These are phyloP conservation scores for Dysphania ambrosioides DNA, from an alignment of 148 eudicot species.

Conservation along the genomic window DNA sequence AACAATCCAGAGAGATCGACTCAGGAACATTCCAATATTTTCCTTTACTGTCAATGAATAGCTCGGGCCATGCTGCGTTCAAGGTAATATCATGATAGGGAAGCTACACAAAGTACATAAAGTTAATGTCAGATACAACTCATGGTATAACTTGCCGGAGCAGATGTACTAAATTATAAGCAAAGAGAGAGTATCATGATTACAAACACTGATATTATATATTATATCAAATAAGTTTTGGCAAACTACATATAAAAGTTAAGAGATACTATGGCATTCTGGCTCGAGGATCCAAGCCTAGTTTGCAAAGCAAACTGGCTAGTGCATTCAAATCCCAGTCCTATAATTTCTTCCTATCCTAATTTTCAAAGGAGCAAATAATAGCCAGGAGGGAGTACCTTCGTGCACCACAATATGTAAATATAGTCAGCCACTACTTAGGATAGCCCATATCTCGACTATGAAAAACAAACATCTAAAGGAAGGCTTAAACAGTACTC, in stretches of 20 bases:
- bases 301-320: not conserved
- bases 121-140: not conserved
- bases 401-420: not conserved
- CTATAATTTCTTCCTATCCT: no score
- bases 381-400: not conserved
- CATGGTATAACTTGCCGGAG: not conserved
- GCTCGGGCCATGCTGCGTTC: slow-evolving; percentile 88
- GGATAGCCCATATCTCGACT: not conserved
- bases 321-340: not conserved
- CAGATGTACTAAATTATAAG: not conserved
- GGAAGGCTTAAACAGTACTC: not conserved
- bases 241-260: not conserved
- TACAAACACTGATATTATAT: not conserved
- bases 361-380: not conserved
- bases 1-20: slow-evolving; percentile 68
- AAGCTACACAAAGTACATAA: slow-evolving; percentile 42
- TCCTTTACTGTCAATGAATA: slow-evolving; percentile 64
- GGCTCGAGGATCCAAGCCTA: not conserved
- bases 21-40: slow-evolving; percentile 88
- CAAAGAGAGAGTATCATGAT: not conserved
- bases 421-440: not conserved
- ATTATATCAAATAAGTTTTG: not conserved
- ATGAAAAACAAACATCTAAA: not conserved
- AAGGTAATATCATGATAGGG: slow-evolving; percentile 64
- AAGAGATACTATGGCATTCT: not conserved